Percentiles rank a stretch among this genome's conserved stretches.
phyloP scores from a whole-genome alignment of 2,329 filamentous ascomycete genomes.

The Ceratocystis ficicola region DNA sequence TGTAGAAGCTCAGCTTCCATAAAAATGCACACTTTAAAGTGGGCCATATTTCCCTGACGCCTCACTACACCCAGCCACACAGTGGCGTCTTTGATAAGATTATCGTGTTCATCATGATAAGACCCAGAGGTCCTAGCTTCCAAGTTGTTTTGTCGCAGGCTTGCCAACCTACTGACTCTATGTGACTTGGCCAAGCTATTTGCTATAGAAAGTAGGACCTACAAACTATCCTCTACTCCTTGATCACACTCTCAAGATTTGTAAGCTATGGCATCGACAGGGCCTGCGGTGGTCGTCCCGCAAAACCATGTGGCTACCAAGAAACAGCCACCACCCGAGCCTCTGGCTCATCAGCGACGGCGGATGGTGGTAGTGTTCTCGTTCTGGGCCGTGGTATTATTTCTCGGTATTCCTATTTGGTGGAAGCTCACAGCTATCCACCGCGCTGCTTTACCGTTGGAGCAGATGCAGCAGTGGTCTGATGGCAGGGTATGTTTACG shows the following conservation, averaged over 20 bases:
- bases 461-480: constrained; percentile 82
- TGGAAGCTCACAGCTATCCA: constrained; percentile 91
- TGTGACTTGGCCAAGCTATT: not conserved
- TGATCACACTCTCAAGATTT: not conserved
- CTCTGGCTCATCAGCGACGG: constrained; percentile 52
- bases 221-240: not conserved
- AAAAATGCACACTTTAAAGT: not conserved
- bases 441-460: constrained; percentile 67
- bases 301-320: constrained; percentile 1
- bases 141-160: not conserved
- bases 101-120: not conserved
- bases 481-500: constrained; percentile 59
- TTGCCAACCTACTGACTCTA: not conserved
- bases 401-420: constrained; percentile 86
- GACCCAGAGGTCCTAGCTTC: not conserved
- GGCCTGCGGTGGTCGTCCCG: not conserved
- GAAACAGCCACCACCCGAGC: constrained; percentile 60
- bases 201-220: not conserved
- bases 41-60: not conserved
- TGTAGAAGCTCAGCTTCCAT: too few species aligned
- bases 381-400: constrained; percentile 79
- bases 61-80: not conserved
- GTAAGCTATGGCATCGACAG: constrained; percentile 5
- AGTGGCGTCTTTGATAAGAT: not conserved
- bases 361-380: constrained; percentile 67